phyloP scores from a whole-genome alignment of 345 rosid species.

The Gossypium ekmanianum region DNA sequence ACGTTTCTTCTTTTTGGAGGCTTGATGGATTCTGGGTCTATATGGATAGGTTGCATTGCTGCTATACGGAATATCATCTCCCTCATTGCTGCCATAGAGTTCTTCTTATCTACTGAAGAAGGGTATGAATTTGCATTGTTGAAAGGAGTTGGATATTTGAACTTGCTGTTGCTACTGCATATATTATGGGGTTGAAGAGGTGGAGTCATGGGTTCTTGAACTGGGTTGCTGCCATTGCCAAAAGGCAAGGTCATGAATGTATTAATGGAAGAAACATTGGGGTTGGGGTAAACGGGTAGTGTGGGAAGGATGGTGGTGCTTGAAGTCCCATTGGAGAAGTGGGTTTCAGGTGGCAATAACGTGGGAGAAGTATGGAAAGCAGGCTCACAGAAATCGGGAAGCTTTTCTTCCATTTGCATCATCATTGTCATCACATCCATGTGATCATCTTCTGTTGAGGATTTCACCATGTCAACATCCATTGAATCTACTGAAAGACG shows the following conservation, averaged over 20 bases:
- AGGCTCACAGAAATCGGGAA: constrained; percentile 47
- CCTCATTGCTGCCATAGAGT: constrained; percentile 68
- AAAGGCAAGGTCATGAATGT: constrained; percentile 4
- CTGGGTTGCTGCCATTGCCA: constrained; percentile 9
- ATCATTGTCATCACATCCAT: constrained; percentile 55
- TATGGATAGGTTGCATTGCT: constrained; percentile 82
- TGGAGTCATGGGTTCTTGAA: constrained; percentile 27
- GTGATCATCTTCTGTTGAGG: constrained; percentile 30
- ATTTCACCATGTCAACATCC: constrained; percentile 45
- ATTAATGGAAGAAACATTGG: not conserved
- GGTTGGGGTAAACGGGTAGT: constrained; percentile 14
- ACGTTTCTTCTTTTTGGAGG: constrained; percentile 87
- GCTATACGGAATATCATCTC: constrained; percentile 88
- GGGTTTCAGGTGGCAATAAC: constrained; percentile 20
- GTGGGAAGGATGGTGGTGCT: not conserved
- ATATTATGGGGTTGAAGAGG: constrained; percentile 15
- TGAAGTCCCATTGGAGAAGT: constrained; percentile 25
- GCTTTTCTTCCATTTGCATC: constrained; percentile 67
- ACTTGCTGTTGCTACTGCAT: constrained; percentile 2
- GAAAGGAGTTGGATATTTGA: constrained; percentile 24
- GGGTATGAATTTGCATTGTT: constrained; percentile 29
- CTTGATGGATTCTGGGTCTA: constrained; percentile 79
- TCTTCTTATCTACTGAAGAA: constrained; percentile 39
- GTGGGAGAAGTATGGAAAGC: constrained; percentile 21
- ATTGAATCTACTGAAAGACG: constrained; percentile 21